These are phyloP conservation scores for Lepidium campestre DNA, from an alignment of 441 rosid genomes.

Conservation along the genomic window DNA sequence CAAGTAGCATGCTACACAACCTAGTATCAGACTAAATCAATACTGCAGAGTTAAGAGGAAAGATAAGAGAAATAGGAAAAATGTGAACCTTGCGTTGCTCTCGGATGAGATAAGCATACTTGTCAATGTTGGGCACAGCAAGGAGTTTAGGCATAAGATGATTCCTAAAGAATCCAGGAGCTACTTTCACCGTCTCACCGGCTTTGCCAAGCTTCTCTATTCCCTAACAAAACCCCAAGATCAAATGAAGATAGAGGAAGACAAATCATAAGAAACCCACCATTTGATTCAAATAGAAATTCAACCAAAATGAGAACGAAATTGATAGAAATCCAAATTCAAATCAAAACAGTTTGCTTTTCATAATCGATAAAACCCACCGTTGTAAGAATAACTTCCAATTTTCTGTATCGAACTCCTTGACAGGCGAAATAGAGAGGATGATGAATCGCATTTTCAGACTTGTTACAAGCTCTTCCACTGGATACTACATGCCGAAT, in stretches of 20 bases:
- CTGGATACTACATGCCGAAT: slow-evolving; percentile 36
- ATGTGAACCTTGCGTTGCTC: slow-evolving; percentile 78
- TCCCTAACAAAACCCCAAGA: slow-evolving; percentile 33
- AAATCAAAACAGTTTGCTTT: background rate
- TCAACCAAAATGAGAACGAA: background rate
- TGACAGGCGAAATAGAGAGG: slow-evolving; percentile 59
- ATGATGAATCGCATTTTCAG: slow-evolving; percentile 40
- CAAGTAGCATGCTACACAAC: background rate
- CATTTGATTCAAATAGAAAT: background rate
- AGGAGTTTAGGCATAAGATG: slow-evolving; percentile 95
- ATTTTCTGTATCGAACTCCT: slow-evolving; percentile 62
- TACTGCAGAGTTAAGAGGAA: background rate
- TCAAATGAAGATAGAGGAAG: background rate
- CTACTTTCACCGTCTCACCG: slow-evolving; percentile 86
- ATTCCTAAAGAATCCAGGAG: slow-evolving; percentile 89
- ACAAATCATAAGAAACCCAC: slow-evolving; percentile 7
- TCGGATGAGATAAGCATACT: slow-evolving; percentile 72
- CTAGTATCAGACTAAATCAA: background rate
- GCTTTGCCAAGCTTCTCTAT: slow-evolving; percentile 94
- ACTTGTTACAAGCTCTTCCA: slow-evolving; percentile 26
- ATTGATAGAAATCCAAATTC: background rate
- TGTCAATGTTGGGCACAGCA: slow-evolving; percentile 88
- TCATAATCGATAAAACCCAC: slow-evolving; percentile 21
- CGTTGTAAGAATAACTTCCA: slow-evolving; percentile 82
- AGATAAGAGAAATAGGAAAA: background rate